Evolutionary conservation across 768 basidiomycete genomes (phyloP), one percentile per base, ranked within the genome.

Genomic region (Chalciporus piperatus): DNA sequence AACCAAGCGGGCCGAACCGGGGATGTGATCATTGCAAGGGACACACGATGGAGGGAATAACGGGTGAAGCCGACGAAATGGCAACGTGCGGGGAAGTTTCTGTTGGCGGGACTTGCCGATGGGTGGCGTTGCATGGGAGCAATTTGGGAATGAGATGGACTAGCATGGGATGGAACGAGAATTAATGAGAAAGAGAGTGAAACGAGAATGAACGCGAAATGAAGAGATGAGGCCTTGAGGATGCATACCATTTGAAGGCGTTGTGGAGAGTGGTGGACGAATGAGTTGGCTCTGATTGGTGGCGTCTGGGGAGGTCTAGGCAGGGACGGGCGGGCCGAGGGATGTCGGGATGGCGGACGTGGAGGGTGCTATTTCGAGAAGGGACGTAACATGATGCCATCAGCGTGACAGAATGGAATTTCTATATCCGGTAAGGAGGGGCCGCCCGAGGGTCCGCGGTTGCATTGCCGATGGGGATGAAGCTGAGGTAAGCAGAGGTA

Each of bases 381-480:
- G 45, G 22, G 47, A 59, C 59, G 62, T 61, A 63, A 68, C 57
- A 56, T 45, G 53, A 50, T 53, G 48, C 48, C 64, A 60, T 47
- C 59, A 60, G 19, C 30, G 51, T 58, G 52, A 67, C 65, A 67
- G 58, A 62, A 68, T 52, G 54, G 23, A 51, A 22, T 0, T 64
- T 6, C 65, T 52, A 55, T 41, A 61, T 51, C 20, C 5, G 56
- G 54, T 0, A 20, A 23, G n/a, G 2, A 43, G 49, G 44, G 45
- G 6, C 54, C 54, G 45, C 50, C 67, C 68, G 68, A 70, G 68
- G 68, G 22, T 51, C 68, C 68, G 68, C 68, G 68, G 68, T 63
- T 60, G 50, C 56, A 37, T 48, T 64, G 62, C 63, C 62, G 60
- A 60, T 60, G 51, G 49, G 58, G 51, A 54, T 65, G 56, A 48